Evolutionary conservation across 495 filamentous ascomycete genomes (phyloP).

Genomic region (Aspergillus cavernicola): DNA sequence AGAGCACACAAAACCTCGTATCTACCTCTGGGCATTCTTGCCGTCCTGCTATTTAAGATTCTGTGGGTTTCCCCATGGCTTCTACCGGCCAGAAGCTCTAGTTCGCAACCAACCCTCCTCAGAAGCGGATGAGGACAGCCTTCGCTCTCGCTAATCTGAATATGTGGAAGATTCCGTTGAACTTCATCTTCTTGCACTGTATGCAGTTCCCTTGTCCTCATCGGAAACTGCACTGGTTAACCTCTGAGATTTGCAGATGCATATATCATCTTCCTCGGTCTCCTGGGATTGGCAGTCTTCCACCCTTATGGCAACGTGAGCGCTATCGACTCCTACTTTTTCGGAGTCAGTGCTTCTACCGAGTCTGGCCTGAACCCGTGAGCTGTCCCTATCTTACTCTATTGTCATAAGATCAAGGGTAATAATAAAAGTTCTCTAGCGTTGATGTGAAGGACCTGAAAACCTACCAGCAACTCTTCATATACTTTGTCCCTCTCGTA

Average conservation of each 20-base stretch:
- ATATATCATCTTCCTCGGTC: slow-evolving; percentile 32
- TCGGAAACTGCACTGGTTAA: not conserved
- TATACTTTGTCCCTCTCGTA: slow-evolving; percentile 34
- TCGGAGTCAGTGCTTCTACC: slow-evolving; percentile 40
- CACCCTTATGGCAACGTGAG: slow-evolving; percentile 39
- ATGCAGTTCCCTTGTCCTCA: not conserved
- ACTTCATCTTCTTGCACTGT: slow-evolving; percentile 70
- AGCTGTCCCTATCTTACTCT: slow-evolving; percentile 10
- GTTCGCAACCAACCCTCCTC: not conserved
- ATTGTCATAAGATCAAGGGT: too few species aligned
- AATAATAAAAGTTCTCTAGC: slow-evolving; percentile 8
- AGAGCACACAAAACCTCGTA: not conserved
- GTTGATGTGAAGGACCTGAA: slow-evolving; percentile 35
- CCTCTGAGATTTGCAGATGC: slow-evolving; percentile 24
- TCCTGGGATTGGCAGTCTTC: slow-evolving; percentile 34
- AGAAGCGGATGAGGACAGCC: not conserved
- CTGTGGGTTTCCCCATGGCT: not conserved
- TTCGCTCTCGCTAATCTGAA: not conserved
- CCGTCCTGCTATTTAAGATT: not conserved
- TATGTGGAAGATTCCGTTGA: slow-evolving; percentile 41
- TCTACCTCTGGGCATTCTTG: not conserved
- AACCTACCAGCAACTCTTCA: slow-evolving; percentile 37
- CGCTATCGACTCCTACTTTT: slow-evolving; percentile 42
- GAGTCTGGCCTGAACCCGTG: slow-evolving; percentile 42
- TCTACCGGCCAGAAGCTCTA: not conserved